Conservation (phyloP, 1,284 basidiomycete genomes). For the Ceratobasidium theobromae region DNA sequence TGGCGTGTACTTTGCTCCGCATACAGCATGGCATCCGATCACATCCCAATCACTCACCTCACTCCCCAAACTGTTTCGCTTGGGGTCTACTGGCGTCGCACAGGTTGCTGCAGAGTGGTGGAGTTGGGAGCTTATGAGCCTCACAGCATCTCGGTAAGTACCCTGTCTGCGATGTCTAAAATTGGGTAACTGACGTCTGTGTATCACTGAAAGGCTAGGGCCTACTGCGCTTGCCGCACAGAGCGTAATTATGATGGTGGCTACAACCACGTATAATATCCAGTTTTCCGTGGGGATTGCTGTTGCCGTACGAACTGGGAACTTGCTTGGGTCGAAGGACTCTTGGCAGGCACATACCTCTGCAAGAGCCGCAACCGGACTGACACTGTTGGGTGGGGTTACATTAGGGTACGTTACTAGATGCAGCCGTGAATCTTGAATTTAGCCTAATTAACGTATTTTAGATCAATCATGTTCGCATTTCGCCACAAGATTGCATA, state of each 20-base stretch:
- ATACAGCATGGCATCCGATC: conserved; percentile 83
- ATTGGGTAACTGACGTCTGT: too few species aligned
- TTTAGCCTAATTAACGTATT: conserved; percentile 15
- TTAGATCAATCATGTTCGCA: conserved; percentile 65
- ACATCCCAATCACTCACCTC: conserved; percentile 64
- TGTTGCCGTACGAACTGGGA: conserved; percentile 71
- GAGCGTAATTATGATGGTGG: conserved; percentile 44
- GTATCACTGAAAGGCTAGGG: conserved; percentile 40
- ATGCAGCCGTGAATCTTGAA: conserved; percentile 44
- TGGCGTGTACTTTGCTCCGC: conserved; percentile 69
- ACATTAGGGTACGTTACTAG: conserved; percentile 61
- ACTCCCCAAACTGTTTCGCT: conserved; percentile 66
- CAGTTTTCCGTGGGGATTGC: conserved; percentile 75
- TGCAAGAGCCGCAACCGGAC: conserved; percentile 70
- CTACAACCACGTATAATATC: conserved; percentile 43
- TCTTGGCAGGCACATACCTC: not conserved
- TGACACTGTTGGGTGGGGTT: conserved; percentile 62
- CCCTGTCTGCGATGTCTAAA: too few species aligned
- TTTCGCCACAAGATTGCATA: conserved; percentile 77
- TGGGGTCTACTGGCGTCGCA: conserved; percentile 80
- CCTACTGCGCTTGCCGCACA: conserved; percentile 54
- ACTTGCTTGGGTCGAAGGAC: not conserved
- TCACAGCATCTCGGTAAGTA: conserved; percentile 59
- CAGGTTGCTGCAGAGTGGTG: conserved; percentile 83
- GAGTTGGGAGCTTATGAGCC: conserved; percentile 78